Evolutionary conservation across 768 basidiomycete genomes (phyloP).

Genomic region (Pleurotus sapidus): DNA sequence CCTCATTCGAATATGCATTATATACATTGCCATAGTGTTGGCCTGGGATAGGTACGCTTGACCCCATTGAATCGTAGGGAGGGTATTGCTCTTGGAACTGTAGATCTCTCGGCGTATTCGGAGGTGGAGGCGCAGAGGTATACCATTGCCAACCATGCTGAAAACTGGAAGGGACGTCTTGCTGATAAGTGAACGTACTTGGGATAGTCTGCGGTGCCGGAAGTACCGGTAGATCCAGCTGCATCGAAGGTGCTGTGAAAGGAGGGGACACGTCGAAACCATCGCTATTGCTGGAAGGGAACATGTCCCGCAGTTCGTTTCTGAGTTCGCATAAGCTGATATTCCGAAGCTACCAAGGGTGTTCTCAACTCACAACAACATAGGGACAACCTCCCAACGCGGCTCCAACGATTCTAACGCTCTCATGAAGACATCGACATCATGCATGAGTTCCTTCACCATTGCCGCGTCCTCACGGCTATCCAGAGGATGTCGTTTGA

Average conservation of each 20-base stretch:
- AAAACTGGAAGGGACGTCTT: slow-evolving; percentile 2
- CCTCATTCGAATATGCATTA: background rate
- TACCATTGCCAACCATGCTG: slow-evolving; percentile 12
- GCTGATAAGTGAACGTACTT: background rate
- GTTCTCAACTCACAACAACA: slow-evolving; percentile 29
- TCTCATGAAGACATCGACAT: slow-evolving; percentile 39
- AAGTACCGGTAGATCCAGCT: background rate
- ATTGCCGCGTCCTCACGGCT: slow-evolving; percentile 27
- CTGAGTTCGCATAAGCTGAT: background rate
- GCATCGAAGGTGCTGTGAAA: background rate
- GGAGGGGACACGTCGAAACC: background rate
- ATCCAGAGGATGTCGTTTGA: slow-evolving; percentile 26
- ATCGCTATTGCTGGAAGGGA: slow-evolving; percentile 1
- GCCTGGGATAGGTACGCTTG: background rate
- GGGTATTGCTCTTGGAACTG: too few relatives aligned
- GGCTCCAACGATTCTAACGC: slow-evolving; percentile 34
- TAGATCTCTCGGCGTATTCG: background rate
- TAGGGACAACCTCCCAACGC: slow-evolving; percentile 31
- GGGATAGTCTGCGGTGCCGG: background rate
- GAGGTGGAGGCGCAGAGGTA: slow-evolving; percentile 5
- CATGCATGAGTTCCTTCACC: slow-evolving; percentile 32
- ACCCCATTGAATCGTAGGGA: background rate
- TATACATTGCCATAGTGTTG: background rate
- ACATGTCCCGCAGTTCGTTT: slow-evolving; percentile 9
- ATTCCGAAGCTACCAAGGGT: too few relatives aligned